Evolutionary conservation across 2,329 filamentous ascomycete genomes (phyloP).

Genomic region (Talaromyces sp.): DNA sequence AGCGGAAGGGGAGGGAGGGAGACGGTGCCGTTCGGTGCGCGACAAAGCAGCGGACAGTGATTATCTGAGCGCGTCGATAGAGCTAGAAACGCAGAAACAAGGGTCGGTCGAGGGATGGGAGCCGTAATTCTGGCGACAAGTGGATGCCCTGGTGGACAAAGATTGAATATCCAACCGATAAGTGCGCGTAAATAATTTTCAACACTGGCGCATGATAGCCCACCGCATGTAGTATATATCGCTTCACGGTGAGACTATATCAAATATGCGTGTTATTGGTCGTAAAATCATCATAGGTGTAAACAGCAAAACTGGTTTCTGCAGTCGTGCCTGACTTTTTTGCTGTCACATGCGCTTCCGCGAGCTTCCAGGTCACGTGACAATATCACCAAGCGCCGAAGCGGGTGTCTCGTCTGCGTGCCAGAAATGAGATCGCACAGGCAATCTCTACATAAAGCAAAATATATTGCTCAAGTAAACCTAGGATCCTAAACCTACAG

Average conservation of each 20-base stretch:
- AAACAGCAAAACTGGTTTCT: neutral
- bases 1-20: conserved; percentile 44
- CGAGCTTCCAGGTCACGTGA: conserved; percentile 8
- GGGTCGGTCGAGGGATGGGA: conserved; percentile 16
- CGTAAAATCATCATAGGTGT: neutral
- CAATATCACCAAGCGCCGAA: neutral
- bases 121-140: conserved; percentile 32
- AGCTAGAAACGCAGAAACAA: conserved; percentile 21
- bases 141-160: neutral
- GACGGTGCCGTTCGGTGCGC: conserved; percentile 24
- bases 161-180: neutral
- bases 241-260: neutral
- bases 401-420: neutral
- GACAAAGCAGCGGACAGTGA: conserved; percentile 13
- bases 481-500: no score
- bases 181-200: neutral
- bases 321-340: neutral
- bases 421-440: neutral
- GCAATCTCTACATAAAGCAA: neutral
- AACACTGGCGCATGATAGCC: neutral
- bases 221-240: neutral
- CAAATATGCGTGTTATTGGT: neutral
- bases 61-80: neutral
- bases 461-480: neutral
- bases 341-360: conserved; percentile 3